phyloP scores from a whole-genome alignment of 169 alveolate genomes.

The Toxoplasma gondii region DNA sequence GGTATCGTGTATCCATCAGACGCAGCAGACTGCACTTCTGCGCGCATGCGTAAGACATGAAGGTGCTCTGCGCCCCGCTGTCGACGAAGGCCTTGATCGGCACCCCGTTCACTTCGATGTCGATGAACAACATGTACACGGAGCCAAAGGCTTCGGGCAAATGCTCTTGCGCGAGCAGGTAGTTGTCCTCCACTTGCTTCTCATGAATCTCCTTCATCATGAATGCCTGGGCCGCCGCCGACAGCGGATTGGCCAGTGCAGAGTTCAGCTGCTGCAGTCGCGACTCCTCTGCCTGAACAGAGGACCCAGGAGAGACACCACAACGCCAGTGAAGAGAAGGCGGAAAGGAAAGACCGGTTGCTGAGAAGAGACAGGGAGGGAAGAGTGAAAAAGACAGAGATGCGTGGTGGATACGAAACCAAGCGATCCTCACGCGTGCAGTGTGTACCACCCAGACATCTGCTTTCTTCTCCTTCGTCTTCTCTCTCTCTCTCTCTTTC shows the following conservation, averaged over 20 bases:
- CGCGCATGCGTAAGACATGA: slow-evolving; percentile 92
- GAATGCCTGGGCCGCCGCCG: slow-evolving; percentile 51
- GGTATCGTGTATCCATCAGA: slow-evolving; percentile 91
- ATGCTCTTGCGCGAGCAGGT: slow-evolving; percentile 68
- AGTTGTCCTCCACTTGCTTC: slow-evolving; percentile 63
- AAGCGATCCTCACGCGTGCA: not conserved
- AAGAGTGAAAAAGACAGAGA: not conserved
- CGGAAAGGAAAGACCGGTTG: not conserved
- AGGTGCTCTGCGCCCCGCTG: slow-evolving; percentile 96
- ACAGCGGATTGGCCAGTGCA: slow-evolving; percentile 52
- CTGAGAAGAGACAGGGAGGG: not conserved
- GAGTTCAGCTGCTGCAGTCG: slow-evolving; percentile 26
- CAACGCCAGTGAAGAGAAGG: not conserved
- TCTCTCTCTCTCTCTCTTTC: too few relatives aligned
- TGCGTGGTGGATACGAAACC: not conserved
- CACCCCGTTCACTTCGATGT: slow-evolving; percentile 88
- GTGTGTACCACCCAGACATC: too few relatives aligned
- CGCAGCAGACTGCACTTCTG: slow-evolving; percentile 89
- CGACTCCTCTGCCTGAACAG: slow-evolving; percentile 18
- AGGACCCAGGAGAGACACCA: not conserved
- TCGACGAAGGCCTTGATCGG: slow-evolving; percentile 95
- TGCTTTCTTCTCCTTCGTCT: too few relatives aligned
- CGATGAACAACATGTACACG: slow-evolving; percentile 92
- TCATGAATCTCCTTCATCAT: slow-evolving; percentile 54
- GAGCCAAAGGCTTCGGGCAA: slow-evolving; percentile 74